Base-by-base conservation (phyloP, 1,284 basidiomycete genomes). In the Apiotrichum montevideense region DNA sequence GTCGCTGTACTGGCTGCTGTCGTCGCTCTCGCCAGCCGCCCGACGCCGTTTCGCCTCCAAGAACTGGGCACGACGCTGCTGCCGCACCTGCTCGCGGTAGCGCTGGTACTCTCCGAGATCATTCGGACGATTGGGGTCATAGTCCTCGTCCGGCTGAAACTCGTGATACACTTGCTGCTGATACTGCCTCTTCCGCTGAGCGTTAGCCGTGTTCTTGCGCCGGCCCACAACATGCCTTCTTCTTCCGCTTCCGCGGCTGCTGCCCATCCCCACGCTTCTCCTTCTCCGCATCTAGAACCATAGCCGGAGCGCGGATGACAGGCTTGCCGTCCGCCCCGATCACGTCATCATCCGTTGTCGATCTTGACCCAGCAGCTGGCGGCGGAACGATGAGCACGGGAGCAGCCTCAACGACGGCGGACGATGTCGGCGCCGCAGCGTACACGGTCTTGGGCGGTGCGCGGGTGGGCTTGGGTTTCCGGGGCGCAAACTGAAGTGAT, bases 101-200 rank as follows among this genome's bases (percentile, higher is more conserved):
- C 64, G 57, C 57, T 73, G 73, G 56, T 74, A 77, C 62, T 74
- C 73, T 46, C 71, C 72, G 6, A 77, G 65, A 44, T 77, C 75
- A 55, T 77, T 77, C 1, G 75, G 75, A 43, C 68, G 57, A 52
- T 73, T 68, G 4, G 75, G 75, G 50, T 77, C 73, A 55, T 77
- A 77, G 47, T 65, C 63, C 54, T 77, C 75, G 14, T 73, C 70
- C 1, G 75, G 75, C 35, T 73, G 60, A 55, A 77, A 77, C 1
- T 63, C 62, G 32, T 73, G 68, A 21, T 69, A 55, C 32, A 70
- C 56, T 35, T 61, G 60, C 35, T 57, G 54, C 35, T 49, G 47
- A 10, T 42, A n/a, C 47, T 49, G 47, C 35, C 58, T 53, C 42
- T 55, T 53, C 55, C 53, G 39, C 11, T 39, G 44, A 2, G 3